These are phyloP conservation scores for Yamagishiella unicocca DNA, from an alignment of 139 green algal genomes.

Conservation along the genomic window DNA sequence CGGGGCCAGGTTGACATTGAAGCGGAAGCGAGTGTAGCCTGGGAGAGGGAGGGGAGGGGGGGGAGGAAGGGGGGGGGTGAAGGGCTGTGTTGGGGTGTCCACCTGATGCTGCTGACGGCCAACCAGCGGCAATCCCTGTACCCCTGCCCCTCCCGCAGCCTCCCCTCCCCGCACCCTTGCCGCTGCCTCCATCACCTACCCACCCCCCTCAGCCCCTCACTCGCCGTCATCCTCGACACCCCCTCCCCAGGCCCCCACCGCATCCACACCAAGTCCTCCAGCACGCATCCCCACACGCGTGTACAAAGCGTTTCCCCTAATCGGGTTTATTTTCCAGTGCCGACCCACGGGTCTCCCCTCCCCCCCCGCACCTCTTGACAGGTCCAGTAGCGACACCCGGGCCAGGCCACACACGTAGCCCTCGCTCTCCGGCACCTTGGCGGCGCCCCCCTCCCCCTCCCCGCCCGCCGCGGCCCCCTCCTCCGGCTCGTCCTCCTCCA, in stretches of 20 bases:
- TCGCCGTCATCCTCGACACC: background rate
- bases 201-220: background rate
- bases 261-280: too few species aligned
- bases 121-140: too few species aligned
- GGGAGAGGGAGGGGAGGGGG: background rate
- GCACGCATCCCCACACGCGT: too few species aligned
- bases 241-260: background rate
- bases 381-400: slow-evolving; percentile 44
- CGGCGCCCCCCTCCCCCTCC: background rate
- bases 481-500: slow-evolving; percentile 4
- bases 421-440: slow-evolving; percentile 28
- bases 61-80: too few species aligned
- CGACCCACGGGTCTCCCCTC: background rate
- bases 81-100: too few species aligned
- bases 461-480: background rate
- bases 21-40: slow-evolving; percentile 35
- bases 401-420: slow-evolving; percentile 63
- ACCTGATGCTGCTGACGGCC: too few species aligned
- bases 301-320: too few species aligned
- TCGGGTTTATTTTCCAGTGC: too few species aligned
- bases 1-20: slow-evolving; percentile 34
- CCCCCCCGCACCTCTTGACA: slow-evolving; percentile 20
- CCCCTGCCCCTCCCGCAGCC: background rate
- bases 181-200: background rate
- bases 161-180: background rate